Base-by-base conservation (phyloP, 768 basidiomycete species). In the Mycena galericulata region DNA sequence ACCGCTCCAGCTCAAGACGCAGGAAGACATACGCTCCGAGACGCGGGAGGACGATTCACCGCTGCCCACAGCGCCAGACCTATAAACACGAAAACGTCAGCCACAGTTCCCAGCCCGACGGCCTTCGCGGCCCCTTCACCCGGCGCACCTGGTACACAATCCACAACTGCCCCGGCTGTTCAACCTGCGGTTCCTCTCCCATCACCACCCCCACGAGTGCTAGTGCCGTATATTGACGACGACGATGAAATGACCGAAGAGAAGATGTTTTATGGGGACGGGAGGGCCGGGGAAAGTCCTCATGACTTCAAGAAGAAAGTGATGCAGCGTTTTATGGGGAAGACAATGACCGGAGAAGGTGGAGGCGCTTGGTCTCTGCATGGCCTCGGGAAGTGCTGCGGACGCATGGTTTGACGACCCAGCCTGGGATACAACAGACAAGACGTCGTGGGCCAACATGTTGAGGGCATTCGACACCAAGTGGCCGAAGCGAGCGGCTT, bases 201-300 rank as follows among this genome's bases (percentile, higher is more conserved):
- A 24, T 34, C 11, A 5, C 32, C 11, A 6, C 34, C 34, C 34
- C 8, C 14, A 36, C 54, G 24, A 32, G 24, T 22, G 18, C 54
- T 14, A 3, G 2, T 3, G 2, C n/a, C 32, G 17, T 30, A 41
- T 22, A 41, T 38, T n/a, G 60, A 62, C 20, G 60, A 62, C 43
- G 34, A 36, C 34, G 50, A 50, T 32, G 47, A 49, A 7, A 62
- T 50, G 47, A 18, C 46, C 6, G 60, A 62, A 17, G 45, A 24
- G 32, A 36, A 46, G n/a, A 38, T 62, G 47, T 62, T 62, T 46
- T 62, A 62, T 29, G 60, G 60, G 12, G 50, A 62, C 41, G 60
- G 46, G 27, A 24, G 60, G 34, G 27, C 45, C 30, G 45, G 43
- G 2, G 60, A 62, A 26, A 62, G 46, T 30, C 60, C 60, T 7